These are phyloP conservation scores for Colletotrichum higginsianum DNA, from an alignment of 2,329 filamentous ascomycete species.

Conservation along the genomic window DNA sequence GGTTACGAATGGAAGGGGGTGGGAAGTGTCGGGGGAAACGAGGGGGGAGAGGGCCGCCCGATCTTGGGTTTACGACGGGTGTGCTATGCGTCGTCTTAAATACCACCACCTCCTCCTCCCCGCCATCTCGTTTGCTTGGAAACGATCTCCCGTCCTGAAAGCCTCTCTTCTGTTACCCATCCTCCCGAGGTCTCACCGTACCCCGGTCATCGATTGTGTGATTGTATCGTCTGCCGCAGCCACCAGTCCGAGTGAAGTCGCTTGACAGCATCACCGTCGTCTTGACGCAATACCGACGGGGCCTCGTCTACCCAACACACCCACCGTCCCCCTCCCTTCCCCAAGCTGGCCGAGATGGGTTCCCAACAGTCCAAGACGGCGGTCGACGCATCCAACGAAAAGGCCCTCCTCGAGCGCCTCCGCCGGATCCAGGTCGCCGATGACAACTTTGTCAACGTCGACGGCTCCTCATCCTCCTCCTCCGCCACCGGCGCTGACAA, in stretches of 20 bases:
- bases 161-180: background rate
- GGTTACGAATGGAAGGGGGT: background rate
- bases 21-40: background rate
- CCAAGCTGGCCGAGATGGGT: conserved; percentile 55
- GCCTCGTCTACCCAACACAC: too few species aligned
- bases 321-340: too few species aligned
- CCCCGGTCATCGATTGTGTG: conserved; percentile 19
- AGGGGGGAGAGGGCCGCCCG: background rate
- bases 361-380: conserved; percentile 59
- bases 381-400: conserved; percentile 54
- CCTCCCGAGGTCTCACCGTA: background rate
- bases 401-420: conserved; percentile 61
- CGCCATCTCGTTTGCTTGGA: background rate
- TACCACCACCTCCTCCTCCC: conserved; percentile 9
- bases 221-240: conserved; percentile 1
- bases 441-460: conserved; percentile 69
- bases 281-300: background rate
- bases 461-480: conserved; percentile 44
- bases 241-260: background rate
- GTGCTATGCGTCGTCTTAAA: conserved; percentile 23
- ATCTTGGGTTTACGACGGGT: conserved; percentile 28
- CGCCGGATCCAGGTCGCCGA: conserved; percentile 63
- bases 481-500: conserved; percentile 59
- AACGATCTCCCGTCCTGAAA: background rate
- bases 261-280: background rate